Conservation (phyloP, 2,329 filamentous ascomycete species). For the Penicillium vulpinum region DNA sequence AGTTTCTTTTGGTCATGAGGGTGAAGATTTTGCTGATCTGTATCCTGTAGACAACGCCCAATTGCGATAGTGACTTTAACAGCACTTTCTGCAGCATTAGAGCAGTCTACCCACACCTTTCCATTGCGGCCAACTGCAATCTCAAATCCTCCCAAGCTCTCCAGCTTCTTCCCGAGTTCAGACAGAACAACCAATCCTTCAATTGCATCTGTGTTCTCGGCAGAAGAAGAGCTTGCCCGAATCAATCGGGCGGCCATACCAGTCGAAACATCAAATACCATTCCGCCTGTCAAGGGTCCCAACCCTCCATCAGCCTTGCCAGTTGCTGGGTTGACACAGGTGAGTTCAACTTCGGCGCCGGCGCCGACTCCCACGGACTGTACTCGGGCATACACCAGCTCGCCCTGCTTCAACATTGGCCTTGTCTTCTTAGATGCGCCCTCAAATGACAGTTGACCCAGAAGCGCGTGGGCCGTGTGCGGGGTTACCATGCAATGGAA, state of each 20-base stretch:
- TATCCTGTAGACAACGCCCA: slow-evolving; percentile 73
- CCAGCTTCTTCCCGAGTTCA: slow-evolving; percentile 74
- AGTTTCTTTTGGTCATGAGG: slow-evolving; percentile 49
- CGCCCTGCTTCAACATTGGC: slow-evolving; percentile 71
- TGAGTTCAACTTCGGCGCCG: slow-evolving; percentile 85
- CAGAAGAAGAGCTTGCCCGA: slow-evolving; percentile 43
- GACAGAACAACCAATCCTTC: slow-evolving; percentile 74
- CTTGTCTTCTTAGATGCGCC: slow-evolving; percentile 88
- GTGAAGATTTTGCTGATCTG: slow-evolving; percentile 62
- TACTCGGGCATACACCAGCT: slow-evolving; percentile 87
- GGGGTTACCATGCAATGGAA: slow-evolving; percentile 77
- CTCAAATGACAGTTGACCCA: slow-evolving; percentile 91
- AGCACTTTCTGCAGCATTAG: slow-evolving; percentile 54
- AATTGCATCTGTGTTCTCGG: slow-evolving; percentile 46
- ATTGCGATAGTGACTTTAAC: slow-evolving; percentile 73
- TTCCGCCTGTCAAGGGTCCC: slow-evolving; percentile 79
- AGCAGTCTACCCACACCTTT: slow-evolving; percentile 83
- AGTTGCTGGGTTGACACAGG: slow-evolving; percentile 82
- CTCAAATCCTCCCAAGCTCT: slow-evolving; percentile 68
- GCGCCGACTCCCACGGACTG: slow-evolving; percentile 73
- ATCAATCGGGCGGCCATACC: slow-evolving; percentile 77
- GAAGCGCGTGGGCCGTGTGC: slow-evolving; percentile 62
- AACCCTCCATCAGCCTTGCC: slow-evolving; percentile 89
- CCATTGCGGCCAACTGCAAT: slow-evolving; percentile 92
- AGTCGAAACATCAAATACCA: slow-evolving; percentile 78